Base-by-base conservation (phyloP, 2,329 filamentous ascomycete genomes). In the Beauveria varroae region DNA sequence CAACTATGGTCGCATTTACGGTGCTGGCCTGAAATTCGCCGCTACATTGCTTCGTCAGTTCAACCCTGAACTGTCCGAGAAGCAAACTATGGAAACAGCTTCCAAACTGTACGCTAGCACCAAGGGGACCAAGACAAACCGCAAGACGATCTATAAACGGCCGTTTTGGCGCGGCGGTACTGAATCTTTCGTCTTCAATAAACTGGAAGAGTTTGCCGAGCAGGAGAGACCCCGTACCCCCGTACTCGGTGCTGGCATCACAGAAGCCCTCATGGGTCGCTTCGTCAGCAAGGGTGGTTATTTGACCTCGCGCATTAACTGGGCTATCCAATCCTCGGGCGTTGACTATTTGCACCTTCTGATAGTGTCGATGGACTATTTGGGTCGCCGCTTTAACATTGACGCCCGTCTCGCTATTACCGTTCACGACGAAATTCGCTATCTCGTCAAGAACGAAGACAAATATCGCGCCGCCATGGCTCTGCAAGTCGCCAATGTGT, bases 1-100 rank as follows among this genome's bases (percentile, higher is more conserved):
- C 80, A 99, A 99, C 73, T 99, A 99, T 68, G 96, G 96, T 8
- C 90, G 96, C 46, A 99, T 99, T 54, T 99, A 99, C 70, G 96
- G 95, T n/a, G 96, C 95, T 5, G 96, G 95, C 0, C 78, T 98
- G 56, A 96, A 92, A 67, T 99, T 99, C 70, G 95, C 95, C 0
- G 87, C 89, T 2, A 96, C 91, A 10, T 79, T 99, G 2, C 82
- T 99, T 2, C 86, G 93, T 8, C 95, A 98, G 70, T 99, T 99
- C 78, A 97, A 98, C 68, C 92, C 93, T 1, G 81, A 77, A 22
- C 78, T 99, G 40, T 88, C 88, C 0, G 95, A 98, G 68, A 78
- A 82, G 34, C 81, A 97, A 73, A 96, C 95, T 0, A 78, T 83
- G 24, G 79, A 85, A 24, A 91, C 88, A 24, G 93, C 95, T 0